Evolutionary conservation across 257 asterid species (phyloP).

Genomic region (Lavandula angustifolia): DNA sequence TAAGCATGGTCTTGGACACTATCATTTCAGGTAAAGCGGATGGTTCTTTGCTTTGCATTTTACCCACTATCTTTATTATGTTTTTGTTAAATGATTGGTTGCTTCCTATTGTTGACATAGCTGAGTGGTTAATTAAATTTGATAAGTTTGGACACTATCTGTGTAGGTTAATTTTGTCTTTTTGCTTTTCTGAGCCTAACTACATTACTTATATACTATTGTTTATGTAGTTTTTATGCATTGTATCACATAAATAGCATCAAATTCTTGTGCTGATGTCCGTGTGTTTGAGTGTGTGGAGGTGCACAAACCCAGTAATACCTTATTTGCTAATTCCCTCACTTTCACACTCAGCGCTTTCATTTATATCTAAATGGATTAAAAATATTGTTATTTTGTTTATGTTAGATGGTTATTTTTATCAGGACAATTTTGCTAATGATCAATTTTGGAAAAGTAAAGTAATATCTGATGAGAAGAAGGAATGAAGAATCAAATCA

Average conservation of each 20-base stretch:
- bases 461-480: constrained; percentile 8
- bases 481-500: not conserved
- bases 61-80: constrained; percentile 5
- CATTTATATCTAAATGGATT: constrained; percentile 6
- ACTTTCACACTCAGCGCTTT: not conserved
- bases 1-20: constrained; percentile 89
- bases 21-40: constrained; percentile 71
- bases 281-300: constrained; percentile 4
- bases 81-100: constrained; percentile 6
- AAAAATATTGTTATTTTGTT: not conserved
- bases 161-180: not conserved
- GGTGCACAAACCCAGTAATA: not conserved
- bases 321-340: not conserved
- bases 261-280: not conserved
- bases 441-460: not conserved
- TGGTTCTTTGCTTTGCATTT: constrained; percentile 18
- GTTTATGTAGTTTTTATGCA: constrained; percentile 6
- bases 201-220: not conserved
- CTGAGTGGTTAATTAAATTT: constrained; percentile 22
- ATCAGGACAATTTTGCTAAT: constrained; percentile 3
- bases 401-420: constrained; percentile 11
- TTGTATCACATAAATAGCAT: constrained; percentile 13
- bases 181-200: not conserved
- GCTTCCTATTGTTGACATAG: not conserved
- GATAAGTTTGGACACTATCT: not conserved